Conservation (phyloP, 306 rosid genomes). For the Lupinus albus region DNA sequence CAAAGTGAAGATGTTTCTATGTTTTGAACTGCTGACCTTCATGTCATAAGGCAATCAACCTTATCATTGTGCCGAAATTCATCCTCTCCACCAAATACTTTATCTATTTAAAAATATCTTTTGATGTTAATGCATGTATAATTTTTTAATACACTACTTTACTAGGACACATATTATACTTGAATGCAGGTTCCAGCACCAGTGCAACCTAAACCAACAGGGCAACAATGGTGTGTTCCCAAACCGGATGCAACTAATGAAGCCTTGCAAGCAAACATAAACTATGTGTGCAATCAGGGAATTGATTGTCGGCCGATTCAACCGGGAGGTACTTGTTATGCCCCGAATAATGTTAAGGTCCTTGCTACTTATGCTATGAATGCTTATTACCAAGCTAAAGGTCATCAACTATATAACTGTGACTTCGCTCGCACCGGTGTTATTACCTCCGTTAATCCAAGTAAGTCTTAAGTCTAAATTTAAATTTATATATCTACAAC, state of each 20-base stretch:
- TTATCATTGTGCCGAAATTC: too few relatives aligned
- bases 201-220: not conserved
- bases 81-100: too few relatives aligned
- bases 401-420: constrained; percentile 62
- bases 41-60: too few relatives aligned
- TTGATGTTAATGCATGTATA: too few relatives aligned
- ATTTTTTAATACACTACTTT: too few relatives aligned
- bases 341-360: constrained; percentile 44
- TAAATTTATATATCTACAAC: too few relatives aligned
- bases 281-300: constrained; percentile 64
- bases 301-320: constrained; percentile 68
- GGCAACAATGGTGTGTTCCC: constrained; percentile 68
- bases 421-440: constrained; percentile 62
- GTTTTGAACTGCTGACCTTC: too few relatives aligned
- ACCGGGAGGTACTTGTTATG: constrained; percentile 69
- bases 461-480: constrained; percentile 38
- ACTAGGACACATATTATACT: too few relatives aligned
- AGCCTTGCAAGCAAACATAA: constrained; percentile 64
- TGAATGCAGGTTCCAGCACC: constrained; percentile 37
- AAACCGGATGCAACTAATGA: constrained; percentile 47
- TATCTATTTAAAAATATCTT: too few relatives aligned
- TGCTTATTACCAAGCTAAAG: constrained; percentile 63
- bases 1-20: too few relatives aligned
- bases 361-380: constrained; percentile 80
- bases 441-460: constrained; percentile 56